Percentiles rank a stretch among this genome's conserved stretches.
phyloP scores from a whole-genome alignment of 2,329 filamentous ascomycete species.

The Aspergillus spinulosporus region DNA sequence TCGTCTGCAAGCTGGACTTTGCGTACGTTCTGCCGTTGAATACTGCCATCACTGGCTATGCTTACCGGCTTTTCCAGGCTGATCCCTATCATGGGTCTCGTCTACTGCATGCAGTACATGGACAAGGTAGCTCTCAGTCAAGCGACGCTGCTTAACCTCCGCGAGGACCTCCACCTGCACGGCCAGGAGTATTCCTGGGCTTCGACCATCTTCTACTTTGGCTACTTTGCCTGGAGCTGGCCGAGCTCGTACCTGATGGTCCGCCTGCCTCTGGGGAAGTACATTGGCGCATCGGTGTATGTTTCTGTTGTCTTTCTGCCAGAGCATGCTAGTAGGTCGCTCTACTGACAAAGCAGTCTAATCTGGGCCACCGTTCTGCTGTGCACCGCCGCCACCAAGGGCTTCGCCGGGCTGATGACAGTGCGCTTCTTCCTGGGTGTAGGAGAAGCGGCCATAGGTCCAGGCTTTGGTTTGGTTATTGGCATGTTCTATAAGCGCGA shows the following conservation, averaged over 20 bases:
- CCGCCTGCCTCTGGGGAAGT: conserved; percentile 32
- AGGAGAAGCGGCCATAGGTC: conserved; percentile 20
- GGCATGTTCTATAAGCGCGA: conserved; percentile 39
- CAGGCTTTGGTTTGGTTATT: conserved; percentile 38
- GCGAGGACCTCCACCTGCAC: conserved; percentile 28
- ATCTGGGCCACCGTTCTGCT: conserved; percentile 36
- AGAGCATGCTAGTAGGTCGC: too few species aligned
- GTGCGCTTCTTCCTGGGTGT: conserved; percentile 22
- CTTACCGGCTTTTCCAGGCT: conserved; percentile 14
- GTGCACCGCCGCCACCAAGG: conserved; percentile 33
- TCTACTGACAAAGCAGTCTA: conserved; percentile 27
- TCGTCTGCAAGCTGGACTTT: conserved; percentile 7
- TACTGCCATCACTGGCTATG: background rate
- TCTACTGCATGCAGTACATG: conserved; percentile 34
- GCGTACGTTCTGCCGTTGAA: conserved; percentile 8
- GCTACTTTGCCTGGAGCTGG: conserved; percentile 42
- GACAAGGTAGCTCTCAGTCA: conserved; percentile 36
- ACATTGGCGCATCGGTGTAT: conserved; percentile 33
- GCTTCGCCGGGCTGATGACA: conserved; percentile 1
- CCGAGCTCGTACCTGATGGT: conserved; percentile 42
- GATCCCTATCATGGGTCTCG: conserved; percentile 31
- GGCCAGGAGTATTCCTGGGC: conserved; percentile 35
- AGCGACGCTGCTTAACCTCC: conserved; percentile 30
- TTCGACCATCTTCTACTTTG: conserved; percentile 38
- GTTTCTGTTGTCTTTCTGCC: conserved; percentile 16